Evolutionary conservation across 129 eudicot species (phyloP).

Genomic region (Arctium lappa): DNA sequence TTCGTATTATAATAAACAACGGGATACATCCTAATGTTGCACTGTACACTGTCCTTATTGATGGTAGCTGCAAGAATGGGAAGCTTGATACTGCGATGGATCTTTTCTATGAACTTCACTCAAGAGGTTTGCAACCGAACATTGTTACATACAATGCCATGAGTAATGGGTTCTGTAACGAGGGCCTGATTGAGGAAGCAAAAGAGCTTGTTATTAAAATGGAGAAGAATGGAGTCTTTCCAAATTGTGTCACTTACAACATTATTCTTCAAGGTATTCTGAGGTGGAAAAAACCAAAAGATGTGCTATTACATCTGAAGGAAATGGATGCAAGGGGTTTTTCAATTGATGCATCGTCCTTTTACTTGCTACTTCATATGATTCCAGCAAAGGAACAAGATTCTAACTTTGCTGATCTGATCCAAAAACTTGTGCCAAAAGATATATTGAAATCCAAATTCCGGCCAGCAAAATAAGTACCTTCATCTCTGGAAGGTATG

Average conservation of each 20-base stretch:
- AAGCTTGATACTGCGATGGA: constrained; percentile 21
- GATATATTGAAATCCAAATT: constrained; percentile 20
- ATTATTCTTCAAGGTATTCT: constrained; percentile 34
- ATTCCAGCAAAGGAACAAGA: constrained; percentile 11
- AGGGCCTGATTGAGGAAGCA: constrained; percentile 35
- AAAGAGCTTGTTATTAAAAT: constrained; percentile 38
- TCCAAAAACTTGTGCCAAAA: constrained; percentile 23
- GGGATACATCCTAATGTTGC: constrained; percentile 24
- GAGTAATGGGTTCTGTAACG: constrained; percentile 40
- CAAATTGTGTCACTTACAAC: constrained; percentile 34
- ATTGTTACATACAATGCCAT: constrained; percentile 26
- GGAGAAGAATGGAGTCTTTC: constrained; percentile 37
- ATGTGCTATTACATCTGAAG: constrained; percentile 29
- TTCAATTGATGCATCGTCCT: constrained; percentile 23
- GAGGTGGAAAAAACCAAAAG: constrained; percentile 18
- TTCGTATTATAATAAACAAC: constrained; percentile 25
- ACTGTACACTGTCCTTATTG: constrained; percentile 27
- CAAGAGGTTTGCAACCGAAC: constrained; percentile 34
- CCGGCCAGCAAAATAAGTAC: background rate
- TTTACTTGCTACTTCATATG: constrained; percentile 21
- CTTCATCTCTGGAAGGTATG: constrained; percentile 8
- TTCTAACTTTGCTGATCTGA: constrained; percentile 18
- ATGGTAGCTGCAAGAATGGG: constrained; percentile 30
- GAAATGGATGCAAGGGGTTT: constrained; percentile 40
- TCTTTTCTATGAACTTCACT: constrained; percentile 19